A percentile compares a stretch with the other conserved stretches of the same genome.
phyloP scores from a whole-genome alignment of 306 rosid genomes.

The Castanea sativa region DNA sequence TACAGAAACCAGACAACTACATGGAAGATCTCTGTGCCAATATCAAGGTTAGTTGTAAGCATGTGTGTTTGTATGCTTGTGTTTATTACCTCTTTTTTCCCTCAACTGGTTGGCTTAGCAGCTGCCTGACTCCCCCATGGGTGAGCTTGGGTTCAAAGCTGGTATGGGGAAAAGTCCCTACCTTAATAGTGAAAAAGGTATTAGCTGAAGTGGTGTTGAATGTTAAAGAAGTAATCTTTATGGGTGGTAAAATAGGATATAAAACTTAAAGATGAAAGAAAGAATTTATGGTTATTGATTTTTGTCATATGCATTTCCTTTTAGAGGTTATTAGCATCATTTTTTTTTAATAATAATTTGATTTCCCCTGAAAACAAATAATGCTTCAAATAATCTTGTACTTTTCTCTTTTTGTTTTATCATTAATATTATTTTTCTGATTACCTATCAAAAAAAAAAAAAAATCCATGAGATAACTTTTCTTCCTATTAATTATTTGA shows the following conservation, averaged over 20 bases:
- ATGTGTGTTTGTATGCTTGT: not conserved
- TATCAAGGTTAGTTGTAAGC: conserved; percentile 58
- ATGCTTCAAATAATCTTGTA: not conserved
- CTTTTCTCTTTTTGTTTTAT: too few relatives aligned
- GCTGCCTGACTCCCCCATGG: too few relatives aligned
- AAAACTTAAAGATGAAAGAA: not conserved
- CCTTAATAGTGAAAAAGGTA: not conserved
- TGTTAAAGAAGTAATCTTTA: not conserved
- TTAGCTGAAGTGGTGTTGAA: not conserved
- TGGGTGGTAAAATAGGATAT: not conserved
- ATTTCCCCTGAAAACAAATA: not conserved
- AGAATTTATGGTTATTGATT: not conserved
- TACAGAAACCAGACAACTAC: conserved; percentile 53
- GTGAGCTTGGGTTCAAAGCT: too few relatives aligned
- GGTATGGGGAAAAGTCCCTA: too few relatives aligned
- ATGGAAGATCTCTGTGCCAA: conserved; percentile 64
- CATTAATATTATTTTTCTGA: too few relatives aligned
- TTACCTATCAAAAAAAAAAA: too few relatives aligned
- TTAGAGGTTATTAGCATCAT: not conserved
- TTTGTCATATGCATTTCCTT: not conserved
- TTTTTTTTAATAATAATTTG: not conserved
- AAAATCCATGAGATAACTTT: not conserved
- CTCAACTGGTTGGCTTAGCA: not conserved
- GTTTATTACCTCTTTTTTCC: too few relatives aligned
- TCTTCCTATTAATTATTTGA: not conserved